These are phyloP conservation scores for Aspergillus hiratsukae DNA, from an alignment of 2,329 filamentous ascomycete species.

Conservation along the genomic window DNA sequence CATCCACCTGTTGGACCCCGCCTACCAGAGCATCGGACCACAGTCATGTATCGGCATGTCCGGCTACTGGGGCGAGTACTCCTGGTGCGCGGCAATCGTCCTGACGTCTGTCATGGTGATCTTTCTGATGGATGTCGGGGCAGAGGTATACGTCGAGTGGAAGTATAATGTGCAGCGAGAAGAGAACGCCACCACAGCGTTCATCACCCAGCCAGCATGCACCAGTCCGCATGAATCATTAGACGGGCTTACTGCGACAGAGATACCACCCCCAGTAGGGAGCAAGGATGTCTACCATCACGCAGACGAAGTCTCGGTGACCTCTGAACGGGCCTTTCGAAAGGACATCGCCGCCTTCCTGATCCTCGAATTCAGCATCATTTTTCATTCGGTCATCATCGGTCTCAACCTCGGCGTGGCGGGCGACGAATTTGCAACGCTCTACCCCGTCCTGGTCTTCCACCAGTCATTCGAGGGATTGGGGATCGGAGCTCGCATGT, in stretches of 20 bases:
- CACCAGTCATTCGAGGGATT: conserved; percentile 62
- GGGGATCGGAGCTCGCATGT: conserved; percentile 58
- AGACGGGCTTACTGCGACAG: neutral
- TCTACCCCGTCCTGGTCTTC: conserved; percentile 59
- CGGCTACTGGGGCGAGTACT: conserved; percentile 48
- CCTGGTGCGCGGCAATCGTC: conserved; percentile 51
- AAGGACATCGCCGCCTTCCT: conserved; percentile 40
- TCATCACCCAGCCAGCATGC: conserved; percentile 12
- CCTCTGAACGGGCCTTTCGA: conserved; percentile 27
- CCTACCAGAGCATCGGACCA: conserved; percentile 43
- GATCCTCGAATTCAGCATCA: conserved; percentile 56
- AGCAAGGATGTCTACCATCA: neutral
- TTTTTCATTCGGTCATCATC: conserved; percentile 62
- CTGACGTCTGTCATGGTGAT: conserved; percentile 46
- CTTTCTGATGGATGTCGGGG: conserved; percentile 49
- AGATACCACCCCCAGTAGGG: neutral
- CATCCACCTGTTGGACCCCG: conserved; percentile 46
- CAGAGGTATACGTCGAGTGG: conserved; percentile 48
- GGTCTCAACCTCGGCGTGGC: conserved; percentile 59
- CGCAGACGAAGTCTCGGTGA: conserved; percentile 4
- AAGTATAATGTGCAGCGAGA: conserved; percentile 41
- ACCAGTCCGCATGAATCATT: neutral
- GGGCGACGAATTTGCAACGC: conserved; percentile 52
- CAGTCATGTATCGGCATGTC: conserved; percentile 52
- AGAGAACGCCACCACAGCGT: conserved; percentile 5